A percentile compares a stretch with the other conserved stretches of the same genome.
phyloP scores from a whole-genome alignment of 2,329 filamentous ascomycete genomes.

The Ascosphaera apis region DNA sequence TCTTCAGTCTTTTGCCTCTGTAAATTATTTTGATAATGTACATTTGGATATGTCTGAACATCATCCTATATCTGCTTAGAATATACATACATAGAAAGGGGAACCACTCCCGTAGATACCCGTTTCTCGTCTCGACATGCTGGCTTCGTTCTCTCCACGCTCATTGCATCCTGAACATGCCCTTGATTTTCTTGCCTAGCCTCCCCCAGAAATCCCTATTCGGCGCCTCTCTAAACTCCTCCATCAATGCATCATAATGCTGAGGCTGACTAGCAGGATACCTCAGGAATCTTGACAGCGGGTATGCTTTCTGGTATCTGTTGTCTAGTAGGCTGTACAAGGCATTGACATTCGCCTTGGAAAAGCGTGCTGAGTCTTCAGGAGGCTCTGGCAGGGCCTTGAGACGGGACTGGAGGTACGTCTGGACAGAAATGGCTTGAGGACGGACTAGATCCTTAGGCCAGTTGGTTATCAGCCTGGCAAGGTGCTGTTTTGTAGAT shows the following conservation, averaged over 20 bases:
- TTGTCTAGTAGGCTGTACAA: conserved; percentile 38
- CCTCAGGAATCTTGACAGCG: conserved; percentile 23
- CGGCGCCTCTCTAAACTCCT: conserved; percentile 31
- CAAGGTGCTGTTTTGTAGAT: conserved; percentile 15
- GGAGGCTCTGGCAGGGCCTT: conserved; percentile 3
- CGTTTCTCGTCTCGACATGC: conserved; percentile 12
- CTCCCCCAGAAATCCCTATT: conserved; percentile 23
- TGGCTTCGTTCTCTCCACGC: conserved; percentile 2
- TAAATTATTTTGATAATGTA: too few relatives aligned
- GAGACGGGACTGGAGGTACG: conserved; percentile 16
- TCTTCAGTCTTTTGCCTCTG: too few relatives aligned
- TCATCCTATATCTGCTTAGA: too few relatives aligned
- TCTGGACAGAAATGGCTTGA: conserved; percentile 21
- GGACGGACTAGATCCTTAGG: conserved; percentile 22
- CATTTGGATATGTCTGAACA: too few relatives aligned
- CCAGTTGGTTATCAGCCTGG: conserved; percentile 21
- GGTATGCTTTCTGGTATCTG: conserved; percentile 29
- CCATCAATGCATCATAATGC: conserved; percentile 29
- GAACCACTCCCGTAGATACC: too few relatives aligned
- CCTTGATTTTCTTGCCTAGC: conserved; percentile 23
- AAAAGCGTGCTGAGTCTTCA: conserved; percentile 6
- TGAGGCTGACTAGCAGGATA: conserved; percentile 27
- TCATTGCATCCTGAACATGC: conserved; percentile 24
- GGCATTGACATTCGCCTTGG: conserved; percentile 26
- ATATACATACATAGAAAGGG: too few relatives aligned